Base-by-base conservation (phyloP, 192 early-diverging fungal genomes). In the Mortierella claussenii region DNA sequence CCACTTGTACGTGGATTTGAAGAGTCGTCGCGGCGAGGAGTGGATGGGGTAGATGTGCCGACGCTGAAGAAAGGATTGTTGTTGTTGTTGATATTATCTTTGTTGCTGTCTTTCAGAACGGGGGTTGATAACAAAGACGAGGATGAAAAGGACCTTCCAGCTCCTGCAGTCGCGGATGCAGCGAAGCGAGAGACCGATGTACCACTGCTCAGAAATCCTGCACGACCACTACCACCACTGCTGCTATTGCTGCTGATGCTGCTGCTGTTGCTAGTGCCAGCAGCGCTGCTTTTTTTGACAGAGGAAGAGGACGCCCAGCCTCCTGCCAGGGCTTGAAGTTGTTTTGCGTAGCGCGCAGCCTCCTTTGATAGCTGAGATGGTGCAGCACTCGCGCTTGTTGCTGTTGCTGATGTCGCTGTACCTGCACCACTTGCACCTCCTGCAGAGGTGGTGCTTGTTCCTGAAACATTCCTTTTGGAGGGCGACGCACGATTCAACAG, bases 101-200 rank as follows among this genome's bases (percentile, higher is more conserved):
- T 60, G 45, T 60, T 60, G 30, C 60, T 62, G 36, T 42, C 60
- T 18, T 32, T 62, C 1, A 48, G 44, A 21, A 60, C 32, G n/a
- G 58, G 17, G 10, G 58, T 8, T 50, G 60, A 42, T n/a, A 20
- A 20, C 37, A 46, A 51, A 27, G 33, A 20, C n/a, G 45, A 7
- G 9, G 18, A 21, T 60, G 44, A 21, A 33, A 31, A 43, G 17
- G 34, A 20, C 21, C 30, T 32, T 31, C 17, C 17, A 21, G 26
- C 2, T 21, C 62, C 62, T 46, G 62, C 52, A 2, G 62, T 65
- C 4, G 52, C 62, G 28, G 62, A 65, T 18, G 64, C 64, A 37
- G 64, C 55, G 45, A 66, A 66, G 7, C 64, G 51, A 1, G 64
- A 44, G 1, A 37, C 21, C 8, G 55, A 60, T 26, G 45, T 4